phyloP scores from a whole-genome alignment of 371 early-diverging fungal genomes.

The Saksenaea vasiformis region DNA sequence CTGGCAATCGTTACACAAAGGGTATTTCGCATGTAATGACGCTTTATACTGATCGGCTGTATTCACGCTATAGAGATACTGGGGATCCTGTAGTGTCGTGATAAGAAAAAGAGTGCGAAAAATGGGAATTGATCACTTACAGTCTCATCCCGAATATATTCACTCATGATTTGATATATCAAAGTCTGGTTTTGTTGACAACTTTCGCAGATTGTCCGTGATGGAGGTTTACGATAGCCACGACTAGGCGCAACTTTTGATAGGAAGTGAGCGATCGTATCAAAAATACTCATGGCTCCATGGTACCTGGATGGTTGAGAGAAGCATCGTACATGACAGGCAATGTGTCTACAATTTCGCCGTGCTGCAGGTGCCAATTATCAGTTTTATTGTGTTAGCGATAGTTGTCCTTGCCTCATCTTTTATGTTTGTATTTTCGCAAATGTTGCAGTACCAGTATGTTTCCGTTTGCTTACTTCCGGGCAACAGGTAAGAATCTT shows the following conservation, averaged over 20 bases:
- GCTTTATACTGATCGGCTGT: conserved; percentile 17
- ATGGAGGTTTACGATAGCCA: neutral
- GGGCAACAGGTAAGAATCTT: conserved; percentile 22
- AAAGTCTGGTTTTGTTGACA: conserved; percentile 18
- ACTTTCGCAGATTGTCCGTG: conserved; percentile 15
- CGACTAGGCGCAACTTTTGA: conserved; percentile 1
- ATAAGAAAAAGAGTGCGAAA: neutral
- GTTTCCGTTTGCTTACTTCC: conserved; percentile 19
- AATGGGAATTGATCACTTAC: neutral
- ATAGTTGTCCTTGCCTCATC: conserved; percentile 15
- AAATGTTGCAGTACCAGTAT: conserved; percentile 26
- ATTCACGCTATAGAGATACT: conserved; percentile 10
- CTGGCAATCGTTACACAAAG: conserved; percentile 23
- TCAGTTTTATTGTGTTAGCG: neutral
- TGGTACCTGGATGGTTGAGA: conserved; percentile 18
- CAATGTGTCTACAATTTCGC: conserved; percentile 21
- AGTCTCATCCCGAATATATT: conserved; percentile 24
- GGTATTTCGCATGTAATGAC: conserved; percentile 21
- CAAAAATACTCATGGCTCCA: neutral
- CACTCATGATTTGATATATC: conserved; percentile 27
- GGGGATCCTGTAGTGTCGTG: conserved; percentile 10
- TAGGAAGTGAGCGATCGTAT: neutral
- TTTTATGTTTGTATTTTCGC: conserved; percentile 25
- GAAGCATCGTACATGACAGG: conserved; percentile 14
- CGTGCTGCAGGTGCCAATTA: conserved; percentile 9